phyloP scores from a whole-genome alignment of 2,329 filamentous ascomycete genomes.

The Cladophialophora immunda region DNA sequence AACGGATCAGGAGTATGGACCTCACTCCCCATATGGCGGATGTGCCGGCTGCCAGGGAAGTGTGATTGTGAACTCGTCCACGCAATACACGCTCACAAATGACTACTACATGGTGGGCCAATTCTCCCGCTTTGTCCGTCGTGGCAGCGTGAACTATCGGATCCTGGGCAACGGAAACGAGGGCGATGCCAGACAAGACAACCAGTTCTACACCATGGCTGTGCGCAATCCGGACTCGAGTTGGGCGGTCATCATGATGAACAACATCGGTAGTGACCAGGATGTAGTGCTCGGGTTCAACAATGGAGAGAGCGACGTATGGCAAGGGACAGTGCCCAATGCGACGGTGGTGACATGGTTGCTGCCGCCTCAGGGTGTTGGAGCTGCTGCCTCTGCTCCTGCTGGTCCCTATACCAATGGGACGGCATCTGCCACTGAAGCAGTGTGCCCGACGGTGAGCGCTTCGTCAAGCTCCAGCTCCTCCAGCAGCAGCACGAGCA shows the following conservation, averaged over 20 bases:
- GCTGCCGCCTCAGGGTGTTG: conserved; percentile 34
- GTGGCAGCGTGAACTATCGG: conserved; percentile 48
- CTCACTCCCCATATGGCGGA: conserved; percentile 44
- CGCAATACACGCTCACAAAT: conserved; percentile 56
- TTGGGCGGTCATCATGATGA: conserved; percentile 58
- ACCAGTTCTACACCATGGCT: conserved; percentile 56
- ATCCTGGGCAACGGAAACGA: conserved; percentile 53
- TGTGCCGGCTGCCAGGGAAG: conserved; percentile 44
- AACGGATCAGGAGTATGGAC: conserved; percentile 42
- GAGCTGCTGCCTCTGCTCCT: neutral
- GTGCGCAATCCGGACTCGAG: conserved; percentile 58
- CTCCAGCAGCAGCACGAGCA: conserved; percentile 16
- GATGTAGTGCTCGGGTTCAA: conserved; percentile 47
- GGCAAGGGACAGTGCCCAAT: conserved; percentile 44
- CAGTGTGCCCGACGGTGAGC: conserved; percentile 7
- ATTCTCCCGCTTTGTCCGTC: conserved; percentile 59
- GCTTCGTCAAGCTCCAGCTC: conserved; percentile 17
- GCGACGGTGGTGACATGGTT: conserved; percentile 46
- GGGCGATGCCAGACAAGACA: conserved; percentile 54
- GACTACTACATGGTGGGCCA: conserved; percentile 66
- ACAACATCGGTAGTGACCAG: conserved; percentile 57
- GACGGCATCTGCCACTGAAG: conserved; percentile 1
- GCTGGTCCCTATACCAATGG: conserved; percentile 13
- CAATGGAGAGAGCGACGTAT: conserved; percentile 37
- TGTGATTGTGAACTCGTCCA: conserved; percentile 44